A percentile compares a stretch with the other conserved stretches of the same genome.
These are phyloP conservation scores for Neoboletus subvelutipes DNA, from an alignment of 768 basidiomycete species.

Conservation along the genomic window DNA sequence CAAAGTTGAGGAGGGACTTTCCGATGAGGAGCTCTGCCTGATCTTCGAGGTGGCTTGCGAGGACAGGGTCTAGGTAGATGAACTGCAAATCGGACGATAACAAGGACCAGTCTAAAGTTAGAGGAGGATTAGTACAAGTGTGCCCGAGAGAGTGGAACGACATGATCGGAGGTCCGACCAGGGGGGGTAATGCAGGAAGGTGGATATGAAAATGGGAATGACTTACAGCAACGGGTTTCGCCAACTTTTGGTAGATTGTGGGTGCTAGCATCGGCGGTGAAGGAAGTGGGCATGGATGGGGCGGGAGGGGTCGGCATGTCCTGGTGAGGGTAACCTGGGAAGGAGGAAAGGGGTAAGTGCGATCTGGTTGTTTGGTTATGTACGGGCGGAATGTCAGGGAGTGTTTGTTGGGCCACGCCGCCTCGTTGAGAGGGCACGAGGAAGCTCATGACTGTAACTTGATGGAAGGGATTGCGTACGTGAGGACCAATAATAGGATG, in stretches of 20 bases:
- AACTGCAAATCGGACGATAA: constrained; percentile 74
- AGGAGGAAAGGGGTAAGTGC: constrained; percentile 39
- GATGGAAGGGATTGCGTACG: constrained; percentile 24
- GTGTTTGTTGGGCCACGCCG: constrained; percentile 28
- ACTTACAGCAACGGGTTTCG: constrained; percentile 77
- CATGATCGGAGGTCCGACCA: constrained; percentile 27
- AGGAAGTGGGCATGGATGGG: constrained; percentile 27
- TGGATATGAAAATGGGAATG: constrained; percentile 14
- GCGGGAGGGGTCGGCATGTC: constrained; percentile 30
- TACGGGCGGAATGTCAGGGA: constrained; percentile 28
- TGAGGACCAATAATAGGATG: constrained; percentile 23
- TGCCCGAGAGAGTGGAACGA: constrained; percentile 14
- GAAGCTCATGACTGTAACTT: constrained; percentile 32
- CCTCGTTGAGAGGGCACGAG: constrained; percentile 37
- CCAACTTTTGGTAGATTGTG: constrained; percentile 55
- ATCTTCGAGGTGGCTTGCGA: constrained; percentile 66
- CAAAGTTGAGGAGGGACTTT: constrained; percentile 69
- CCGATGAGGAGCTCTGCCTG: constrained; percentile 71
- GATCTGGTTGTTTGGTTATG: constrained; percentile 35
- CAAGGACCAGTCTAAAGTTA: constrained; percentile 69
- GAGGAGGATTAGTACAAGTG: constrained; percentile 19
- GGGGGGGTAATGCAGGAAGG: constrained; percentile 2
- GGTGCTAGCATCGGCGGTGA: constrained; percentile 37
- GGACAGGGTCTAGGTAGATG: constrained; percentile 82
- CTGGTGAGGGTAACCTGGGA: constrained; percentile 36